Evolutionary conservation across 1,284 basidiomycete species (phyloP), one percentile per base, ranked within the genome.

Genomic region (Naganishia albida): DNA sequence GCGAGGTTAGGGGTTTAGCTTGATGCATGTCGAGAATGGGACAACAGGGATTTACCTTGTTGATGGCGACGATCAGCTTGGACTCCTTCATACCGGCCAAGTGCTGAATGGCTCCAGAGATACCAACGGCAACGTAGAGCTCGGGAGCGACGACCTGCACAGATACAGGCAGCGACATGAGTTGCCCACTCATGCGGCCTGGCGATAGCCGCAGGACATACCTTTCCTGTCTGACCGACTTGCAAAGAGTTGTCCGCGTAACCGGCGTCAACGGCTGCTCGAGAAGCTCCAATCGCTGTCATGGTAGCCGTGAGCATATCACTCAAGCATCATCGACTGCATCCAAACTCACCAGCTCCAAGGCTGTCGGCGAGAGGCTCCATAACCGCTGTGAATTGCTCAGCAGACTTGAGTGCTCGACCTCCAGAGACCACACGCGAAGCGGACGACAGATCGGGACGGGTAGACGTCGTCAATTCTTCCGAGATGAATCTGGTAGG

Each of bases 61-160:
- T 99, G 72, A 99, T 87, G 7, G 96, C 95, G 30, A 97, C 94
- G 71, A 99, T 99, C 72, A 97, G 84, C 82, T 99, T 99, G 20
- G 91, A 93, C 78, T 99, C 96, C 80, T 99, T 99, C 96, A 99
- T 99, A 38, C 96, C 96, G 30, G 96, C 96, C 68, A 99, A 83
- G 82, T 99, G 96, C 81, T 99, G 96, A 73, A 99, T 99, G 25
- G 93, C 96, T 50, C 96, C 96, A 34, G 92, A 96, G 74, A 99
- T 99, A 68, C 96, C 96, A 55, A 99, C 80, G 16, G 96, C 96
- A 75, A 99, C 85, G 80, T 99, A 99, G 65, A 99, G 82, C 78
- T 97, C 91, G 0, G 94, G 95, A 6, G 91, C 91, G 50, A 94
- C 91, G 44, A 93, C 88, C 74, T 76, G 50, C 3, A 18, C 68